Base-by-base conservation (phyloP, 1,284 basidiomycete genomes). In the Coniferiporia weirii region DNA sequence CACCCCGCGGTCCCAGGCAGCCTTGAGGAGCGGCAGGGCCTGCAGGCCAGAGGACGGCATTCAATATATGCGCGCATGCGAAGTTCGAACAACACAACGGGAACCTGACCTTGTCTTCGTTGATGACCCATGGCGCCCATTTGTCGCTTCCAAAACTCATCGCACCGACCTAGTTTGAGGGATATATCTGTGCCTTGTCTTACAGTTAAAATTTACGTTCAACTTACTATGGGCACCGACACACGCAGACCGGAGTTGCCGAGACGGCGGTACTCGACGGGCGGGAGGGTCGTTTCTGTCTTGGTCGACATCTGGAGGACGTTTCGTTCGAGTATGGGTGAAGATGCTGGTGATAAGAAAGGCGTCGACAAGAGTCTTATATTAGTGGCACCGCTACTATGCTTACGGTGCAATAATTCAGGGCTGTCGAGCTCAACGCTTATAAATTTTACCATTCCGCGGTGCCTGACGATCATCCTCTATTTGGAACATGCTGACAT, bases 231-330 rank as follows among this genome's bases (percentile, higher is more conserved):
- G 5, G 78, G 76, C 13, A 76, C 74, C 0, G 81, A 82, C 32
- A 84, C 79, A 47, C 74, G 72, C 32, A 82, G 71, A 5, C 79
- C 79, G 0, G 74, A 75, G 56, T 74, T 75, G 44, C 81, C 80
- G 0, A 83, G 71, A 45, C 75, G 74, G 45, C 73, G 71, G 51
- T 78, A 78, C 63, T 74, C 68, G 32, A 63, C 61, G 13, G 61
- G 51, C 4, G 61, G 46, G 20, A 48, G 54, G 15, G 44, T 52
- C 13, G 59, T 52, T 22, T 56, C 54, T 4, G 54, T 52, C 45
- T 57, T 61, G 4, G 19, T 20, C 27, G 43, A 46, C 44, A 46
- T 46, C 27, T 27, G 27, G 15, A n/a, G 8, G 44, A n/a, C 15
- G 44, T 46, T 46, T 3, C 15, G 44, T 46, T 46, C n/a, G 44